Conservation (phyloP, 2,329 filamentous ascomycete genomes). For the Cadophora luteo-olivacea region DNA sequence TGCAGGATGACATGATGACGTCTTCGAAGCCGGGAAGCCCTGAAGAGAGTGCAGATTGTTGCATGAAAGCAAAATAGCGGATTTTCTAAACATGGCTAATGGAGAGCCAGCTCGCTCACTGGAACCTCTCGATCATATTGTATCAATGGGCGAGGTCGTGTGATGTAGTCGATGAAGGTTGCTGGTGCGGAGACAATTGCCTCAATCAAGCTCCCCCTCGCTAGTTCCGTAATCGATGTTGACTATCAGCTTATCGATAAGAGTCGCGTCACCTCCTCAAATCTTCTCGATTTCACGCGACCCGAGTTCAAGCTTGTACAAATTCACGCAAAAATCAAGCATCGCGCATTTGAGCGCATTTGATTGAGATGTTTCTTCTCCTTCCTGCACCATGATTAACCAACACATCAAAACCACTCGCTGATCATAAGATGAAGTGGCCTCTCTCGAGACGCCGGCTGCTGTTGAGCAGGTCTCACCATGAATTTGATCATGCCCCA, state of each 20-base stretch:
- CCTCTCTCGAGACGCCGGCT: conserved; percentile 2
- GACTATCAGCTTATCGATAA: conserved; percentile 4
- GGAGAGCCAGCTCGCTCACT: conserved; percentile 25
- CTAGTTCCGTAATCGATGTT: conserved; percentile 1
- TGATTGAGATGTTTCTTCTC: background rate
- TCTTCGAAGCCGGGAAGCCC: conserved; percentile 43
- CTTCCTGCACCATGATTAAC: background rate
- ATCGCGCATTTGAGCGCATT: conserved; percentile 11
- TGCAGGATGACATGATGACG: conserved; percentile 38
- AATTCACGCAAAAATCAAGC: background rate
- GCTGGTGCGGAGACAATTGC: background rate
- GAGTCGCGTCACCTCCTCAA: conserved; percentile 1
- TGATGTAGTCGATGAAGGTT: conserved; percentile 1
- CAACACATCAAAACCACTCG: conserved; percentile 2
- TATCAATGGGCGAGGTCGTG: background rate
- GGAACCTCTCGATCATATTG: conserved; percentile 23
- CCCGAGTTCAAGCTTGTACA: background rate
- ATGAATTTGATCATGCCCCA: background rate
- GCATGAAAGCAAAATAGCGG: conserved; percentile 46
- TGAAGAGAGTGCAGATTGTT: conserved; percentile 46
- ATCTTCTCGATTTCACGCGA: conserved; percentile 13
- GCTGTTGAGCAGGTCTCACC: background rate
- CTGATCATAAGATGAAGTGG: conserved; percentile 13
- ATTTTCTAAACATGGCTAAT: conserved; percentile 54
- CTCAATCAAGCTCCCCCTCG: conserved; percentile 12